Evolutionary conservation across 2,329 filamentous ascomycete genomes (phyloP).

Genomic region (Hypoxylon sp.): DNA sequence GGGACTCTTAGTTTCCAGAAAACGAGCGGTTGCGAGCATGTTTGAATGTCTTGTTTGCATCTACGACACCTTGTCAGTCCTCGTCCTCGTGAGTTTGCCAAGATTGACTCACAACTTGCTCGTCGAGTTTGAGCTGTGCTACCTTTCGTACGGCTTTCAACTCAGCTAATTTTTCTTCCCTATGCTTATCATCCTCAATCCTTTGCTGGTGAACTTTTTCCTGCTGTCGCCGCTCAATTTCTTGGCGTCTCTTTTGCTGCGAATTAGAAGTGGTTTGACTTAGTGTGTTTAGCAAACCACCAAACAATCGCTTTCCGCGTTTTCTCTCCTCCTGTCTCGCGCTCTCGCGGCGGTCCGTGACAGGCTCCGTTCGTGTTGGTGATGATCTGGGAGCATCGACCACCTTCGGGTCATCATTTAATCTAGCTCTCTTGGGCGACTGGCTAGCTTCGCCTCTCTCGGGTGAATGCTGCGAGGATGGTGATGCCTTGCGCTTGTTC

Average conservation of each 20-base stretch:
- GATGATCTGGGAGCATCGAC: conserved; percentile 23
- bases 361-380: conserved; percentile 25
- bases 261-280: conserved; percentile 73
- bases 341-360: conserved; percentile 51
- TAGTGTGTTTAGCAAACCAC: conserved; percentile 79
- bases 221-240: conserved; percentile 84
- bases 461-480: conserved; percentile 35
- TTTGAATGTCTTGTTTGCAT: conserved; percentile 79
- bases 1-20: conserved; percentile 73
- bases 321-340: conserved; percentile 77
- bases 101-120: conserved; percentile 69
- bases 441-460: conserved; percentile 33
- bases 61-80: conserved; percentile 55
- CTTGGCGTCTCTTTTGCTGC: conserved; percentile 74
- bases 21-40: conserved; percentile 75
- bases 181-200: conserved; percentile 73
- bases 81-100: not conserved
- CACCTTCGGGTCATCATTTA: conserved; percentile 31
- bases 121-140: conserved; percentile 79
- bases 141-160: conserved; percentile 67
- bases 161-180: conserved; percentile 70
- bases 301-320: conserved; percentile 85
- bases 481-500: conserved; percentile 49
- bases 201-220: conserved; percentile 78
- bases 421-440: conserved; percentile 42